Base-by-base conservation (phyloP, 1,284 basidiomycete species). In the Sporisorium exsertum region DNA sequence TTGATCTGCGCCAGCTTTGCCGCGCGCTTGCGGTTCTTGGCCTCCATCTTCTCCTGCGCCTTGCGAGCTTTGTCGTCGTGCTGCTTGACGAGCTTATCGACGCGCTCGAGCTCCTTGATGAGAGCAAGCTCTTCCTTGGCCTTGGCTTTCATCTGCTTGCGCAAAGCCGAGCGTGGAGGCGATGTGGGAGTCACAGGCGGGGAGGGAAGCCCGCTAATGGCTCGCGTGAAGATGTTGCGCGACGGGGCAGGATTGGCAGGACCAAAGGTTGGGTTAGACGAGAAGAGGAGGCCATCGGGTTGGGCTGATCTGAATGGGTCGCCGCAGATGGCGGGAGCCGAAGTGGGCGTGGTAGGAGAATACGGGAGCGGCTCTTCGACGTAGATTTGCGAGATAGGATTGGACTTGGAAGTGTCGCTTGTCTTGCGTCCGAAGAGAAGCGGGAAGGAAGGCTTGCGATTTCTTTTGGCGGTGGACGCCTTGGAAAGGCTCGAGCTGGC, bases 51-150 rank as follows among this genome's bases (percentile, higher is more conserved):
- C 43, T 77, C 62, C 16, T 53, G 50, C 16, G 54, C 64, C 54
- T 75, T 79, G 8, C 47, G 40, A 13, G 69, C 59, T 56, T 77
- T 79, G 42, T 53, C 29, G 27, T 81, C 80, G 55, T 81, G 79
- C 57, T 77, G 59, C 40, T 67, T 62, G 22, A 81, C 80, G 51
- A 81, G 65, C 47, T 55, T 58, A 35, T 80, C 73, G 10, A 80
- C 54, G 3, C 58, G 57, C 33, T 77, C 73, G 22, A 79, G 56
- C 32, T 81, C 68, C 37, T 75, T 73, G 50, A 80, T 79, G 12
- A 81, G 65, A 0, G 72, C 69, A 16, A 66, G 42, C 40, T 81
- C 80, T 51, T 80, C 68, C 42, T 81, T 81, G 10, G 61, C 66
- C n/a, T 63, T 63, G 15, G 63, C 58, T 58, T 78, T 80, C 49